Base-by-base conservation (phyloP, 352 stramenopile species). In the Phytophthora constricta region DNA sequence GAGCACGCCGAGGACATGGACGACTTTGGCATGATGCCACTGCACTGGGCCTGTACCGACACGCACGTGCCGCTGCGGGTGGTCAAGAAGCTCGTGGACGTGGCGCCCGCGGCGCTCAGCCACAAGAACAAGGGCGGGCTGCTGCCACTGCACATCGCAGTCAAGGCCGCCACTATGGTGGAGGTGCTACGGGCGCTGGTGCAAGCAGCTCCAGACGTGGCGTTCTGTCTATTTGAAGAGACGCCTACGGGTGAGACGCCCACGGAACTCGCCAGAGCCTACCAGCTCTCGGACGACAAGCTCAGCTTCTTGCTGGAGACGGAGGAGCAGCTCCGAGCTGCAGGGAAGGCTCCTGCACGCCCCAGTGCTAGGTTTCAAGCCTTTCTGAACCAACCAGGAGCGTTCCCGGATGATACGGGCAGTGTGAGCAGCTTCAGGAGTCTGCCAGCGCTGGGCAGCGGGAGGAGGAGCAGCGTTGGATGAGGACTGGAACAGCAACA, bases 21-120 rank as follows among this genome's bases (percentile, higher is more conserved):
- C 72, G 87, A 95, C 75, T 94, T 92, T 58, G 87, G 86, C 62
- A 95, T 95, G 87, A 87, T 90, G 72, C 82, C 86, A 52, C 73
- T 95, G 52, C 87, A 95, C 71, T 95, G 87, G 87, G 79, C 84
- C 41, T 95, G 87, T 71, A 94, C 86, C 0, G 87, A 90, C 49
- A 80, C 74, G 31, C 73, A 85, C 58, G 86, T 93, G 43, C 79
- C 86, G 37, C 65, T 87, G 57, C 83, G 78, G 17, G 77, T 89
- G 23, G 72, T 94, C 26, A 80, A 87, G 43, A 84, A 88, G 47
- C 68, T 95, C 8, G 69, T 90, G 23, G 84, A 91, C 52, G 78
- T 85, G 43, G 81, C 77, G 31, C 82, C 86, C 20, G 54, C 57
- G 7, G 84, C 85, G 5, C 56, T 85, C 1, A 69, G 70, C 49